Evolutionary conservation across 2,329 filamentous ascomycete genomes (phyloP).

Genomic region (Ceratocystiopsis brevicomis): DNA sequence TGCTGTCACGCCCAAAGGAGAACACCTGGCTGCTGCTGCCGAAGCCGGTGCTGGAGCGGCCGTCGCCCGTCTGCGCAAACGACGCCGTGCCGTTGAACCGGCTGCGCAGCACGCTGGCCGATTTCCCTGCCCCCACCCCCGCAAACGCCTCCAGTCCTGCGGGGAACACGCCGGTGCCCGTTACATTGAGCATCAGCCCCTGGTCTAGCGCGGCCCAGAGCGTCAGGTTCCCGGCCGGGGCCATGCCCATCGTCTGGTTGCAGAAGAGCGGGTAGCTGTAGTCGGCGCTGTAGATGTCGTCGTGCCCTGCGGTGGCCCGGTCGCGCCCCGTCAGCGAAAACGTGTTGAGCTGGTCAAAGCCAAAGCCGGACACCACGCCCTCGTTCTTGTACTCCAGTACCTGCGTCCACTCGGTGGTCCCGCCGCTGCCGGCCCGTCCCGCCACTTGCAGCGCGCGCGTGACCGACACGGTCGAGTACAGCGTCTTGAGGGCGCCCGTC

Average conservation of each 20-base stretch:
- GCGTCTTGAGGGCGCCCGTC: constrained; percentile 37
- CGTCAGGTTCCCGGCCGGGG: constrained; percentile 25
- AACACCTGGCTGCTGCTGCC: constrained; percentile 40
- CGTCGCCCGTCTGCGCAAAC: constrained; percentile 29
- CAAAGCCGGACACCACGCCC: constrained; percentile 25
- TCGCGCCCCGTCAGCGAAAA: constrained; percentile 16
- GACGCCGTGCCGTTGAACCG: constrained; percentile 37
- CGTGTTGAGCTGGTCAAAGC: constrained; percentile 23
- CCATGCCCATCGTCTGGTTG: constrained; percentile 28
- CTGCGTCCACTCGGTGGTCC: constrained; percentile 37
- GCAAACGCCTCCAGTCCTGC: constrained; percentile 40
- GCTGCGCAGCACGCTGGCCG: constrained; percentile 25
- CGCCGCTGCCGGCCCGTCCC: constrained; percentile 28
- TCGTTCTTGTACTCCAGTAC: constrained; percentile 31
- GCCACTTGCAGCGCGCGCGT: constrained; percentile 33
- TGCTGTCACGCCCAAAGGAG: constrained; percentile 24
- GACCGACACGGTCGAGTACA: constrained; percentile 39
- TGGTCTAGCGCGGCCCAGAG: constrained; percentile 25
- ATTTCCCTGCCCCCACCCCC: constrained; percentile 9
- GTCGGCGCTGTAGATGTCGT: constrained; percentile 14
- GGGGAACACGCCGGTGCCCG: constrained; percentile 29
- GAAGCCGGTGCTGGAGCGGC: constrained; percentile 27
- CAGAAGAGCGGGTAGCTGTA: constrained; percentile 45
- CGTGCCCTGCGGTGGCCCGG: constrained; percentile 5
- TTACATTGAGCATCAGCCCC: constrained; percentile 19